phyloP scores from a whole-genome alignment of 2,329 filamentous ascomycete genomes.

The Tolypocladium paradoxum region DNA sequence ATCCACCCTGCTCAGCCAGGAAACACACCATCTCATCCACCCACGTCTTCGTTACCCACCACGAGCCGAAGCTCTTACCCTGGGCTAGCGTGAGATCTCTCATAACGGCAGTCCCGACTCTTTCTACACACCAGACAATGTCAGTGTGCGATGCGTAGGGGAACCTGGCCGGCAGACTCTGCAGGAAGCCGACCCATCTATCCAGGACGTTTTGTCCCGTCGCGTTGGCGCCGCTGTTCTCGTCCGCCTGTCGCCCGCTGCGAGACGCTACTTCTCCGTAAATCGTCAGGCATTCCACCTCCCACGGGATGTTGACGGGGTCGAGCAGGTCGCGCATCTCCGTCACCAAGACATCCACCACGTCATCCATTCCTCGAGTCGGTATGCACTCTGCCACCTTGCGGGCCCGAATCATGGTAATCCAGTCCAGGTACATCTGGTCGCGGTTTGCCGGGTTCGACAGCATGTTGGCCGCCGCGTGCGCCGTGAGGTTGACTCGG shows the following conservation, averaged over 20 bases:
- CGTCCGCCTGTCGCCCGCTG: conserved; percentile 27
- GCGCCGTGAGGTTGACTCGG: conserved; percentile 84
- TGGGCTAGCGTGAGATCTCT: conserved; percentile 71
- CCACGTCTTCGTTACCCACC: conserved; percentile 95
- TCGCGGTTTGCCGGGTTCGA: conserved; percentile 81
- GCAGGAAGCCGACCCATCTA: conserved; percentile 65
- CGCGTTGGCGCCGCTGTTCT: conserved; percentile 13
- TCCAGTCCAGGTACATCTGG: conserved; percentile 93
- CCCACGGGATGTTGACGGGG: conserved; percentile 55
- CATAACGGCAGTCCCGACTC: conserved; percentile 65
- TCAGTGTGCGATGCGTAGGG: conserved; percentile 62
- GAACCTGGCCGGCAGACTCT: conserved; percentile 58
- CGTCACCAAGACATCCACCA: conserved; percentile 49
- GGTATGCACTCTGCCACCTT: conserved; percentile 55
- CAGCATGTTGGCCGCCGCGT: conserved; percentile 87
- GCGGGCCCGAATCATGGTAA: conserved; percentile 51
- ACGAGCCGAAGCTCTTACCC: conserved; percentile 74
- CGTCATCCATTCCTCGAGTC: conserved; percentile 53
- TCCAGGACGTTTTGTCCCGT: conserved; percentile 60
- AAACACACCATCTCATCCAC: conserved; percentile 91
- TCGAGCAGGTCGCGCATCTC: conserved; percentile 64
- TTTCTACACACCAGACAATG: conserved; percentile 66
- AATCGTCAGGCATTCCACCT: conserved; percentile 49
- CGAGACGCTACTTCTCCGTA: conserved; percentile 46
- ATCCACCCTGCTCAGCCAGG: conserved; percentile 81